Conservation (phyloP, 139 green algal species). For the Coelastrella sp. region DNA sequence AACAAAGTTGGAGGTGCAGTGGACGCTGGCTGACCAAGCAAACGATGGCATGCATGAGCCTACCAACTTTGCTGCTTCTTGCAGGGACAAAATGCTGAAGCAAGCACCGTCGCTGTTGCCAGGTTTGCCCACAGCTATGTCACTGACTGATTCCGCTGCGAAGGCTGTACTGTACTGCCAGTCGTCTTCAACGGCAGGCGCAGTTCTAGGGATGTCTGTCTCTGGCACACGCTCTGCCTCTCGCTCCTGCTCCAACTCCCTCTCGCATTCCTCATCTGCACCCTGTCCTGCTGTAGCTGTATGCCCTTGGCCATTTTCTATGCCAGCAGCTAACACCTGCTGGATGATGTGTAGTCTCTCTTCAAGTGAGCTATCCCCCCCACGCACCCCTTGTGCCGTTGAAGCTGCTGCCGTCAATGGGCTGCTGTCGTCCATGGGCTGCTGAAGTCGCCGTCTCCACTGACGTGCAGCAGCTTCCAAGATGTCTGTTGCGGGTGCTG, state of each 20-base stretch:
- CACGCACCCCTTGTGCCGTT: background rate
- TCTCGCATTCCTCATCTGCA: conserved; percentile 66
- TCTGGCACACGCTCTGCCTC: conserved; percentile 66
- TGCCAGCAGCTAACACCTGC: background rate
- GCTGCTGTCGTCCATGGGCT: background rate
- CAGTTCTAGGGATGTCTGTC: conserved; percentile 47
- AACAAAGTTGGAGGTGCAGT: conserved; percentile 61
- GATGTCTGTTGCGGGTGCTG: background rate
- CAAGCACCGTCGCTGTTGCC: background rate
- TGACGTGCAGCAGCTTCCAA: background rate
- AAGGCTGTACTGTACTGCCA: conserved; percentile 45
- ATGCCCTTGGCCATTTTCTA: background rate
- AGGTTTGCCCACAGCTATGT: too few relatives aligned
- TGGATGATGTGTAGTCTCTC: background rate
- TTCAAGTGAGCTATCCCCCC: background rate
- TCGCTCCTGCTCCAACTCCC: conserved; percentile 68
- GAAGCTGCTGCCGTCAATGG: background rate
- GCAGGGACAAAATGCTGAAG: background rate
- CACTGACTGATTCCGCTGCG: background rate
- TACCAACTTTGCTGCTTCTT: background rate
- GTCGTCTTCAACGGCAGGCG: conserved; percentile 31
- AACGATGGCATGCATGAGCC: conserved; percentile 9
- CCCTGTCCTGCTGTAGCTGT: conserved; percentile 16
- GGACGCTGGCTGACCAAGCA: conserved; percentile 20
- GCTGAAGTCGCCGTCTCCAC: background rate